Base-by-base conservation (phyloP, 768 basidiomycete genomes). In the Leucogyrophana mollusca region DNA sequence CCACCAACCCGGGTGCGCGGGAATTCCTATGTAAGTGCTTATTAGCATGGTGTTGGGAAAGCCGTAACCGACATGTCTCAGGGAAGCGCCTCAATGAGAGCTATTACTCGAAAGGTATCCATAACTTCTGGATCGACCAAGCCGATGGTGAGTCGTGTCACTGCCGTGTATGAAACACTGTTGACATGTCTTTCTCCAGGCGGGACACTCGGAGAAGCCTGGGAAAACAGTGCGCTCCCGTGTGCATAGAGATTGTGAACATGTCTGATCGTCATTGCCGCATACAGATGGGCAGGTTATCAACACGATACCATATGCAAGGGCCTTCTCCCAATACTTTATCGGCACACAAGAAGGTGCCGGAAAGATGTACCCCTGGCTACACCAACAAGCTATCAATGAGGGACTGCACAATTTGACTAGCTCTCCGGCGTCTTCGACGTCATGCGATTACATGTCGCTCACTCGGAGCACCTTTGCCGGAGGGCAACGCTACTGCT, bases 101-200 rank as follows among this genome's bases (percentile, higher is more conserved):
- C 43, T 69, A 69, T 23, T 68, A 62, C 47, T 69, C 67, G 4
- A 64, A 58, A 34, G 68, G 68, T 3, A 65, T 69, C 22, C 65
- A 66, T 41, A 68, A 68, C 49, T 68, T 67, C 41, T 69, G 68
- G 66, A 69, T 68, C 27, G 68, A 69, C 45, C 66, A 68, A 52
- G 68, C 62, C n/a, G 67, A 69, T 43, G 67, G 63, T 64, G 36
- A 17, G 56, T 41, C 34, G 30, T 4, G 20, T n/a, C n/a, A 21
- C 9, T 16, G 9, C n/a, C n/a, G 25, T 3, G 6, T 13, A 11
- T 3, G 4, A 3, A 33, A 47, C 27, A 40, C 32, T 33, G 10
- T 33, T 34, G 17, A 21, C 14, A 13, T 14, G 4, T 17, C 14
- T 17, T 30, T 46, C 13, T 18, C 10, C 39, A 67, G 66, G 67